Base-by-base conservation (phyloP, 2,329 filamentous ascomycete genomes). In the Xylaria sp. region DNA sequence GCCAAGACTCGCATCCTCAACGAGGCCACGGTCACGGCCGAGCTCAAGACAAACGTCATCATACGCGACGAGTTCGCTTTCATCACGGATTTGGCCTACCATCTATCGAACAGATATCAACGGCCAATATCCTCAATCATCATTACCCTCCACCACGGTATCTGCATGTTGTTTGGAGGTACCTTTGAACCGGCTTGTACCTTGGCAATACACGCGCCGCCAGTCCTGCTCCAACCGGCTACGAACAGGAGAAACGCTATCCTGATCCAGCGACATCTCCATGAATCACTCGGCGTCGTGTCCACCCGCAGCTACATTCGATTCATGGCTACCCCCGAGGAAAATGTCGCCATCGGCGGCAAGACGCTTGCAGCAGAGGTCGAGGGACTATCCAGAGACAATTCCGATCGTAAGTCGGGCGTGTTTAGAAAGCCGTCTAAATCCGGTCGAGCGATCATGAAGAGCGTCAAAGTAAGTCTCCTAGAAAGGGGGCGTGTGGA, bases 221-320 rank as follows among this genome's bases (percentile, higher is more conserved):
- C 91, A 0, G 84, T 84, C 11, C 86, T 92, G 70, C 81, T 96
- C 64, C 89, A 90, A 67, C 87, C 92, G 0, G 86, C 89, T 3
- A 92, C 88, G 59, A 97, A 97, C 80, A 91, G 92, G 77, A 88
- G 93, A 69, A 96, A 95, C 77, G 89, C 92, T 0, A 84, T 86
- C n/a, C 80, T 96, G 20, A 86, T 96, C 3, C 92, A 96, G 75
- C 84, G 83, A n/a, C 90, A 92, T 76, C 86, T 97, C 78, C 84
- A 89, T 15, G 90, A 93, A 27, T 84, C 89, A 0, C 82, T 97
- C 0, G 86, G 87, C 1, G 92, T 97, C 2, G 74, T 83, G 0
- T 78, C 89, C 0, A 82, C 87, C 0, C 86, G 92, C 44, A 93
- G 94, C 1, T 84, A 94, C 38, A 80, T 97, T 63, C 88, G 89